These are phyloP conservation scores for Fusarium sublunatum DNA, from an alignment of 2,329 filamentous ascomycete genomes.

Conservation along the genomic window DNA sequence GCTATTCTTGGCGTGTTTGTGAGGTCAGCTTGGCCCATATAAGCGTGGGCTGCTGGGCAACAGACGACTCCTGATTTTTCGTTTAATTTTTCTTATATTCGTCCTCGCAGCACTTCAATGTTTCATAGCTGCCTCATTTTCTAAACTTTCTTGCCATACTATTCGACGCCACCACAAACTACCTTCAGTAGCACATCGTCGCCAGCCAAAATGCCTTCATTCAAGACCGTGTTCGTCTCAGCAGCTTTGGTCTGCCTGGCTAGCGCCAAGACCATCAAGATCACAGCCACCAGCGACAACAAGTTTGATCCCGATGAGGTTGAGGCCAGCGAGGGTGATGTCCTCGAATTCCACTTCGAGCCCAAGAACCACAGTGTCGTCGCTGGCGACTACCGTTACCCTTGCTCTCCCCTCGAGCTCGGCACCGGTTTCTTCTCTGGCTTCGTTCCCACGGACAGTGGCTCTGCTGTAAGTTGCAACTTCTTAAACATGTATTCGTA, in stretches of 20 bases:
- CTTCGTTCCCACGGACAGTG: slow-evolving; percentile 46
- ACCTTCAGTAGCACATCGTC: background rate
- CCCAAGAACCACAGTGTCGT: slow-evolving; percentile 54
- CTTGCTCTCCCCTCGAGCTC: slow-evolving; percentile 50
- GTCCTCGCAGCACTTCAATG: slow-evolving; percentile 2
- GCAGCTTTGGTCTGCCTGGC: slow-evolving; percentile 43
- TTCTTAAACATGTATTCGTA: background rate
- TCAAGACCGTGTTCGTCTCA: slow-evolving; percentile 44
- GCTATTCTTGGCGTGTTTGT: slow-evolving; percentile 20
- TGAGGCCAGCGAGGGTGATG: slow-evolving; percentile 49
- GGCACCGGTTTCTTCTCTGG: slow-evolving; percentile 55
- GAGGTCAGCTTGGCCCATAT: slow-evolving; percentile 15
- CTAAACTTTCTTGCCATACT: background rate
- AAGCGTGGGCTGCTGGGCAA: slow-evolving; percentile 32
- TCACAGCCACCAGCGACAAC: slow-evolving; percentile 50
- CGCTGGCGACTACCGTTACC: slow-evolving; percentile 50
- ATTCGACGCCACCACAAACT: background rate
- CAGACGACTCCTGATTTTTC: slow-evolving; percentile 18
- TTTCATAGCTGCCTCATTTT: background rate
- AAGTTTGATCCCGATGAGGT: slow-evolving; percentile 51
- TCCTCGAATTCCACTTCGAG: slow-evolving; percentile 54
- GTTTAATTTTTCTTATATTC: slow-evolving; percentile 15
- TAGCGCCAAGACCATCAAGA: slow-evolving; percentile 49
- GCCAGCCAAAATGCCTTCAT: slow-evolving; percentile 44
- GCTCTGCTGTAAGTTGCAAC: slow-evolving; percentile 44